Evolutionary conservation across 2,329 filamentous ascomycete species (phyloP).

Genomic region (Xylaria sp.): DNA sequence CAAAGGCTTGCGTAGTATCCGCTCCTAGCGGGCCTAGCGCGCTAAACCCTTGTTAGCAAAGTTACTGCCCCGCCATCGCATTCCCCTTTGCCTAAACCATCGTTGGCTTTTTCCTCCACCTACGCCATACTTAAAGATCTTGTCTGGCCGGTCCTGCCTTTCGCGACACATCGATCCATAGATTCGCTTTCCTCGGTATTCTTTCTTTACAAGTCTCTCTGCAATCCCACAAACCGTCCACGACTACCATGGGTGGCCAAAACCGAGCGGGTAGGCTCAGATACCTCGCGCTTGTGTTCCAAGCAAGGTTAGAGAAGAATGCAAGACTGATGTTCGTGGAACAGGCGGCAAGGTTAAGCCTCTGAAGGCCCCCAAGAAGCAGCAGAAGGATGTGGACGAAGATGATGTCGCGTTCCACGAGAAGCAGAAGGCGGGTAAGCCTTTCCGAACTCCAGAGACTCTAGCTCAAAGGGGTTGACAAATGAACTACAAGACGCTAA

Average conservation of each 20-base stretch:
- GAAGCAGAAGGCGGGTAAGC: constrained; percentile 85
- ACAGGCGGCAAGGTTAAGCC: constrained; percentile 85
- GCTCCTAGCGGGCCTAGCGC: not conserved
- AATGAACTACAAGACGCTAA: constrained; percentile 71
- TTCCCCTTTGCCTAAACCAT: constrained; percentile 18
- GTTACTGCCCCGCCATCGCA: constrained; percentile 41
- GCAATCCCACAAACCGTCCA: constrained; percentile 38
- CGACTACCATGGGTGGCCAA: constrained; percentile 67
- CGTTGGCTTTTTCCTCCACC: not conserved
- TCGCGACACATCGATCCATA: constrained; percentile 17
- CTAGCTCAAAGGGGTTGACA: constrained; percentile 15
- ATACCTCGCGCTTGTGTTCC: constrained; percentile 9
- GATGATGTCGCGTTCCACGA: constrained; percentile 84
- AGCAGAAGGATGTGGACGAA: constrained; percentile 82
- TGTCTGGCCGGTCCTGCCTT: not conserved
- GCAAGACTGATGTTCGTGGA: constrained; percentile 26
- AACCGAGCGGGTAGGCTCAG: constrained; percentile 69
- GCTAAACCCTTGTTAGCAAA: constrained; percentile 14
- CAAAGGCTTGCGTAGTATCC: not conserved
- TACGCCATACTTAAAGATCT: not conserved
- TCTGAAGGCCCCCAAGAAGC: constrained; percentile 90
- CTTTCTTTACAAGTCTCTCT: not conserved
- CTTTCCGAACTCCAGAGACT: not conserved
- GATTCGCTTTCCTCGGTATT: constrained; percentile 7
- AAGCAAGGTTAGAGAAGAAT: not conserved